These are phyloP conservation scores for Gleditsia sinensis DNA, from an alignment of 306 rosid species.

Conservation along the genomic window DNA sequence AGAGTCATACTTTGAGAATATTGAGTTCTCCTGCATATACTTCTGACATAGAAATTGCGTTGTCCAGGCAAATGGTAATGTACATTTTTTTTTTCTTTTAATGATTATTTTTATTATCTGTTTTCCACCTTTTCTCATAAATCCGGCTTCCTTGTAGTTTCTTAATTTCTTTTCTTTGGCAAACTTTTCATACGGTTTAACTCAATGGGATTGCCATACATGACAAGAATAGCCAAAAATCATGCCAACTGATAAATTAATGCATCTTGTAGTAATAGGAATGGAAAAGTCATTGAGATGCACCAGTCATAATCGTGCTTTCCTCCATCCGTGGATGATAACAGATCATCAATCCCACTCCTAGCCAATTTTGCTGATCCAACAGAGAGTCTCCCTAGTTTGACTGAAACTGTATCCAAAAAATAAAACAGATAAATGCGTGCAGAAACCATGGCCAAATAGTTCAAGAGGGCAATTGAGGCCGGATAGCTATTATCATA, in stretches of 20 bases:
- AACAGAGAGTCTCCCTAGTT: slow-evolving; percentile 87
- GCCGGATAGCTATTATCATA: too few relatives aligned
- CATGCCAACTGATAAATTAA: slow-evolving; percentile 3
- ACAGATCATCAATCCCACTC: slow-evolving; percentile 80
- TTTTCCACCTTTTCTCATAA: neutral
- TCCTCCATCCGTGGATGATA: slow-evolving; percentile 84
- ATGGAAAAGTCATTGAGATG: neutral
- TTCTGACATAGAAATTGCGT: too few relatives aligned
- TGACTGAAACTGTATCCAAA: slow-evolving; percentile 64
- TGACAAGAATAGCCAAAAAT: neutral
- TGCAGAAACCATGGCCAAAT: neutral
- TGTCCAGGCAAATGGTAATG: too few relatives aligned
- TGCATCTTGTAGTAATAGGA: neutral
- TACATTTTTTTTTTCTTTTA: neutral
- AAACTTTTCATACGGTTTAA: too few relatives aligned
- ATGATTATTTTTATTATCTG: neutral
- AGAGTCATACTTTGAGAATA: neutral
- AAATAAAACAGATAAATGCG: neutral
- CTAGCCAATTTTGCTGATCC: slow-evolving; percentile 67
- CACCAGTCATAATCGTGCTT: slow-evolving; percentile 97
- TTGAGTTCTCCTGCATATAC: neutral
- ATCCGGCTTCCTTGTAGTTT: too few relatives aligned
- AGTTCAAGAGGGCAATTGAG: too few relatives aligned
- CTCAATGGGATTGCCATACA: neutral
- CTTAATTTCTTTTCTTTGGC: neutral